Percentiles rank a stretch among this genome's conserved stretches.
phyloP scores from a whole-genome alignment of 768 basidiomycete species.

The Kwoniella sp. region DNA sequence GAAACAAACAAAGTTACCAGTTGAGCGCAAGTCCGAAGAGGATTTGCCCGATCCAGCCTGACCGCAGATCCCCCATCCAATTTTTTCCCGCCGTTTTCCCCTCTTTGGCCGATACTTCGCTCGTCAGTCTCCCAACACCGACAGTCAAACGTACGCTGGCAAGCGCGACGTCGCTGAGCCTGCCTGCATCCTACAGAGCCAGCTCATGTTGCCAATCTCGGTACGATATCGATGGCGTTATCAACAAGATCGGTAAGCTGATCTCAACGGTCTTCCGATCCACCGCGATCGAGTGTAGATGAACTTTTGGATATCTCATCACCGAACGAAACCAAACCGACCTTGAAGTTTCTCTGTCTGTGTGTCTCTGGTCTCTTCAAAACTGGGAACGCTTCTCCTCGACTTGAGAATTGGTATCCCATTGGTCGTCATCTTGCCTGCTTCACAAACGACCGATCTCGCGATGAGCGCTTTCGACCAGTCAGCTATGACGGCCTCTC shows the following conservation, averaged over 20 bases:
- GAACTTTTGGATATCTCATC: neutral
- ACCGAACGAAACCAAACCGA: too few relatives aligned
- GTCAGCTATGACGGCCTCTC: neutral
- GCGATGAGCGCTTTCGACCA: neutral
- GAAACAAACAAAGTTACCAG: too few relatives aligned
- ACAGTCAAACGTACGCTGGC: too few relatives aligned
- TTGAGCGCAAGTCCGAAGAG: neutral
- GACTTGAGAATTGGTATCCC: too few relatives aligned
- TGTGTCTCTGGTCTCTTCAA: too few relatives aligned
- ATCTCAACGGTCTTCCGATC: neutral
- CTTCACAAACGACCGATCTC: too few relatives aligned
- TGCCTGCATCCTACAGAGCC: too few relatives aligned
- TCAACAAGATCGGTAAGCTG: neutral
- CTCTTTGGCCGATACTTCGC: neutral
- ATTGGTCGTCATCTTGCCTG: too few relatives aligned
- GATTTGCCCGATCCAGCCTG: neutral
- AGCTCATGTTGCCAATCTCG: slow-evolving; percentile 6
- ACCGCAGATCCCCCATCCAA: too few relatives aligned
- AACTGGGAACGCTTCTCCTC: too few relatives aligned
- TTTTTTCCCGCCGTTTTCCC: too few relatives aligned
- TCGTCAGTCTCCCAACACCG: neutral
- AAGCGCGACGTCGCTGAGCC: neutral
- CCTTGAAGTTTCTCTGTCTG: neutral
- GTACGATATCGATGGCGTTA: slow-evolving; percentile 57
- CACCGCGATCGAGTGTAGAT: neutral